Evolutionary conservation across 1,284 basidiomycete genomes (phyloP), one percentile per base, ranked within the genome.

Genomic region (Leccinum fuscescens): DNA sequence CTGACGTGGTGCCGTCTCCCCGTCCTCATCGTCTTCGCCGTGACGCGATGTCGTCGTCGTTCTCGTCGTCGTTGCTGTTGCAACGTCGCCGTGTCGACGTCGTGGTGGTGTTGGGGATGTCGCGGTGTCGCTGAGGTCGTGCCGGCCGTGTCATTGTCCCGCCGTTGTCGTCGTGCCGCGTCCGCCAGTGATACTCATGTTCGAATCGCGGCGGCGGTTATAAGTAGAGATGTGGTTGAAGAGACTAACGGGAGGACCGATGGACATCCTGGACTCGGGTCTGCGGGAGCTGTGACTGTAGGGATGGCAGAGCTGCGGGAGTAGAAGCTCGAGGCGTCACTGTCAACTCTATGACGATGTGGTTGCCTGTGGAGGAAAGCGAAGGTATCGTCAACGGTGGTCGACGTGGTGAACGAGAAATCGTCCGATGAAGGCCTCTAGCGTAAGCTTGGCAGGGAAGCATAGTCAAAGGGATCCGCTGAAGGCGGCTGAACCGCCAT

Each of bases 321-420:
- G 66, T 88, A 90, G 76, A 89, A 89, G 69, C 85, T 89, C 0
- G 89, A 92, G 0, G 86, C 82, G 64, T 91, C 88, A 54, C 88
- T 90, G 42, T 88, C 89, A n/a, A 89, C 82, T 8, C 89, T 81
- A 48, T 74, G 75, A 27, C 85, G 79, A 50, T 73, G 79, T 11
- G 73, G 68, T 33, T 66, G 68, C 49, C 74, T 77, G 39, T 74
- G 76, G 14, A 89, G 74, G 77, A 89, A 90, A 0, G 83, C 82
- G 72, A 92, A 91, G 0, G 89, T 90, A 61, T 91, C 88, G 46
- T 92, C 84, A 15, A 91, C 81, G 0, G 80, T 79, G 62, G 79
- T 80, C 0, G 84, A 85, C 78, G 85, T 80, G 1, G 80, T 78
- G 15, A 80, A 74, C 0, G 80, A 81, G 67, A 84, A 78, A 52